A percentile compares a stretch with the other conserved stretches of the same genome.
phyloP scores from a whole-genome alignment of 495 filamentous ascomycete species.

The Pyronema domesticum region DNA sequence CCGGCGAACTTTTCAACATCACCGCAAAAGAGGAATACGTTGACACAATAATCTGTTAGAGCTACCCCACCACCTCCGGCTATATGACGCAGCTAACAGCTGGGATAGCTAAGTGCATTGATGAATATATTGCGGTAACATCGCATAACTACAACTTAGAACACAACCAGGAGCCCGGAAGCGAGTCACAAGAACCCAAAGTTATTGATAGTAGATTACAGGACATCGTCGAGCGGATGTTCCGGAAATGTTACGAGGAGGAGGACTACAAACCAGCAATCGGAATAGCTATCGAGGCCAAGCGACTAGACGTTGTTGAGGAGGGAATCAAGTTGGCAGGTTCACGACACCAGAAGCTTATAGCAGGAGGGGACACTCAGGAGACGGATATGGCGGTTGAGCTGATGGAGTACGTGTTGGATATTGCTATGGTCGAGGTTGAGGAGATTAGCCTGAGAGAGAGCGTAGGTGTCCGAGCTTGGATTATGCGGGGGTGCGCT shows the following conservation, averaged over 20 bases:
- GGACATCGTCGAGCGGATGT: constrained; percentile 65
- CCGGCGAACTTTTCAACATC: constrained; percentile 86
- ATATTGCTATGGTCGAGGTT: constrained; percentile 94
- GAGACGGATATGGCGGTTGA: constrained; percentile 54
- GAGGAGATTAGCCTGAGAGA: constrained; percentile 79
- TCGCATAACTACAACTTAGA: constrained; percentile 15
- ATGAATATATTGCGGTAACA: constrained; percentile 76
- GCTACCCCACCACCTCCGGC: not conserved
- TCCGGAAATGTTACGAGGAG: constrained; percentile 73
- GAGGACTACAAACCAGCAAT: constrained; percentile 94
- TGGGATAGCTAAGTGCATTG: constrained; percentile 66
- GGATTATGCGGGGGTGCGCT: not conserved
- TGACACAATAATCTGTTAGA: constrained; percentile 76
- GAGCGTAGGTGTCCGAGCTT: constrained; percentile 34
- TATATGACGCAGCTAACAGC: not conserved
- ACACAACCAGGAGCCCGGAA: not conserved
- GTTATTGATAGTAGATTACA: constrained; percentile 37
- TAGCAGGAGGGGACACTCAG: constrained; percentile 34
- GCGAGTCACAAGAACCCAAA: constrained; percentile 2
- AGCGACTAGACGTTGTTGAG: constrained; percentile 76
- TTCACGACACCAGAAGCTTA: constrained; percentile 63
- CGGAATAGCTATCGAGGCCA: constrained; percentile 90
- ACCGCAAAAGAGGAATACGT: constrained; percentile 89
- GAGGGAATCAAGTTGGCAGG: constrained; percentile 61
- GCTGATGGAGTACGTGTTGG: constrained; percentile 86